Percentiles rank a stretch among this genome's conserved stretches.
These are phyloP conservation scores for Paramecium biaurelia DNA, from an alignment of 73 alveolate species.

Conservation along the genomic window DNA sequence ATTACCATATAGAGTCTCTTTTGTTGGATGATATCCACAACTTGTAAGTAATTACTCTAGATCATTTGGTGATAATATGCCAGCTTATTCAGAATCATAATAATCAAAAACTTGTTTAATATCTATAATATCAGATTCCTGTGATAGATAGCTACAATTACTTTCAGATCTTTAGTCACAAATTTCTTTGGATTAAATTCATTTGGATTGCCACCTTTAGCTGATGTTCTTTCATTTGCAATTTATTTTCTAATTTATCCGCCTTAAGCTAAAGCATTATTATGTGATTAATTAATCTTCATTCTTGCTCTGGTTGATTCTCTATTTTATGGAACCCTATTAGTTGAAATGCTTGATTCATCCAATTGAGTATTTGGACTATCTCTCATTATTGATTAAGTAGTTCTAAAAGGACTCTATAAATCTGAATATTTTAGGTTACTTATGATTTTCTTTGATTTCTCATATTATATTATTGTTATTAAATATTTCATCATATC, in stretches of 20 bases:
- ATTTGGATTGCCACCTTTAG: neutral
- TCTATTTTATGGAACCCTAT: neutral
- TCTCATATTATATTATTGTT: neutral
- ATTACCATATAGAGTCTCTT: slow-evolving; percentile 42
- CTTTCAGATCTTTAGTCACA: slow-evolving; percentile 41
- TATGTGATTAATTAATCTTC: neutral
- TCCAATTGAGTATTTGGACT: neutral
- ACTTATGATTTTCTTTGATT: neutral
- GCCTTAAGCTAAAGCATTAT: neutral
- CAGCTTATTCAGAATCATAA: slow-evolving; percentile 35
- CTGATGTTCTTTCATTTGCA: slow-evolving; percentile 6
- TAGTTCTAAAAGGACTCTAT: neutral
- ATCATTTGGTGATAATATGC: slow-evolving; percentile 37
- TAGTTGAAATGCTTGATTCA: neutral
- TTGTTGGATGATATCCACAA: slow-evolving; percentile 36
- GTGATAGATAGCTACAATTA: neutral
- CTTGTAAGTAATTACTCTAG: neutral
- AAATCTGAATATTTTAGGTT: neutral
- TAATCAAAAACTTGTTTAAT: slow-evolving; percentile 39
- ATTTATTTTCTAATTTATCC: neutral
- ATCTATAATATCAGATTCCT: slow-evolving; percentile 28
- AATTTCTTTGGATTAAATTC: slow-evolving; percentile 53
- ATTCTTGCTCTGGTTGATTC: neutral
- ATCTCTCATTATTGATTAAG: neutral
- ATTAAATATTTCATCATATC: neutral